Percentiles rank a stretch among this genome's conserved stretches.
These are phyloP conservation scores for Pythium graminicola DNA, from an alignment of 352 stramenopile genomes.

Conservation along the genomic window DNA sequence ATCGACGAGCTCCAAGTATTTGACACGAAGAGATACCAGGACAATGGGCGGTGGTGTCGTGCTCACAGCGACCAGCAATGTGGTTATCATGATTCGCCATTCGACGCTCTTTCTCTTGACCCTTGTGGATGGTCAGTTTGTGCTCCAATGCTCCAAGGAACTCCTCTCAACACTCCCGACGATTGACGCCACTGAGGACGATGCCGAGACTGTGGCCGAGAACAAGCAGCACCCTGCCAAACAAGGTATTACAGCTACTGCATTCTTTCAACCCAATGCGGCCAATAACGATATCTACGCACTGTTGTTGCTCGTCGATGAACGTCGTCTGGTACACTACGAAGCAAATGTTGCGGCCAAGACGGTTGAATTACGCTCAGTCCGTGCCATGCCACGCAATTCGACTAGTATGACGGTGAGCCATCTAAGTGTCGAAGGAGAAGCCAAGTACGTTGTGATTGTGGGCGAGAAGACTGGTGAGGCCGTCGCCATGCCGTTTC, in stretches of 20 bases:
- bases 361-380: slow-evolving; percentile 35
- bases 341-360: slow-evolving; percentile 41
- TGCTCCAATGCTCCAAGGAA: slow-evolving; percentile 18
- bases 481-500: slow-evolving; percentile 70
- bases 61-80: slow-evolving; percentile 28
- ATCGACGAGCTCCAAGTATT: neutral
- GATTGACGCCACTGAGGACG: slow-evolving; percentile 1
- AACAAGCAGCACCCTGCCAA: slow-evolving; percentile 23
- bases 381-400: slow-evolving; percentile 49
- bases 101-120: slow-evolving; percentile 53
- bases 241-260: slow-evolving; percentile 19
- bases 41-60: slow-evolving; percentile 45
- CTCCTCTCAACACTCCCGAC: slow-evolving; percentile 16
- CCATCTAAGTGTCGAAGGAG: slow-evolving; percentile 24
- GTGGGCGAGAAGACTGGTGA: slow-evolving; percentile 80
- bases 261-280: slow-evolving; percentile 20
- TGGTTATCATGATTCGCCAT: slow-evolving; percentile 47
- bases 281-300: slow-evolving; percentile 29
- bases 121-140: slow-evolving; percentile 4
- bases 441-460: slow-evolving; percentile 50
- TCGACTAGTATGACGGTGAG: slow-evolving; percentile 59
- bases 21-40: slow-evolving; percentile 12
- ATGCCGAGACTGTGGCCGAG: slow-evolving; percentile 5
- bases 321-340: slow-evolving; percentile 71
- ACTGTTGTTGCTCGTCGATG: slow-evolving; percentile 57